Conservation (phyloP, 768 basidiomycete species). For the Tephrocybe sp. region DNA sequence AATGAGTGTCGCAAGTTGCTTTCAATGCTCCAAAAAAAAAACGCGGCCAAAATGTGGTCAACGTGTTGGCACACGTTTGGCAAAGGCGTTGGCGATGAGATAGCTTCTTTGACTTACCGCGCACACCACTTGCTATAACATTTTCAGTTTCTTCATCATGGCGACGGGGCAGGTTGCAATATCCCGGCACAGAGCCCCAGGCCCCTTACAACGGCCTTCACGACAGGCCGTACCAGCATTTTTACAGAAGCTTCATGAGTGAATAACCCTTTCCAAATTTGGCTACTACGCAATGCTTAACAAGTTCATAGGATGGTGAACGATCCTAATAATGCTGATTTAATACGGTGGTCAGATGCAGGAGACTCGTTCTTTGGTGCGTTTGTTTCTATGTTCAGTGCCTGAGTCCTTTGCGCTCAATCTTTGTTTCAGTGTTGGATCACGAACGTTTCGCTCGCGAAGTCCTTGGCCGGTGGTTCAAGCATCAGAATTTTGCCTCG, state of each 20-base stretch:
- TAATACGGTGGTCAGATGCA: conserved; percentile 89
- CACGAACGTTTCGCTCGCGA: conserved; percentile 89
- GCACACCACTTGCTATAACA: background rate
- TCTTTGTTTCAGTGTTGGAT: conserved; percentile 68
- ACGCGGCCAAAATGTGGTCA: background rate
- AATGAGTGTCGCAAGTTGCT: no score
- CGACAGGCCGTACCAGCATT: conserved; percentile 68
- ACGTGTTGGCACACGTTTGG: conserved; percentile 9
- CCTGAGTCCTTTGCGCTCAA: background rate
- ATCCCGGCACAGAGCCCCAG: conserved; percentile 26
- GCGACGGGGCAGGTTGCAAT: conserved; percentile 23
- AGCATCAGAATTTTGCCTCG: conserved; percentile 92
- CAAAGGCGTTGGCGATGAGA: conserved; percentile 14
- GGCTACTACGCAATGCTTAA: background rate
- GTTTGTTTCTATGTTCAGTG: background rate
- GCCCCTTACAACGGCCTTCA: conserved; percentile 33
- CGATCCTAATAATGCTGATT: conserved; percentile 74
- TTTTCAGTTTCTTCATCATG: conserved; percentile 22
- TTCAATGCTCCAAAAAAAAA: background rate
- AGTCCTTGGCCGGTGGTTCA: conserved; percentile 93
- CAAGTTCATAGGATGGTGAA: conserved; percentile 76
- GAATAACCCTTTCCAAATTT: conserved; percentile 30
- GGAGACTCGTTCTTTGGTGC: conserved; percentile 93
- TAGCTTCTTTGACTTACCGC: conserved; percentile 3
- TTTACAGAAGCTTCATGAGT: conserved; percentile 93